These are phyloP conservation scores for Spizellomyces sp. DNA, from an alignment of 192 early-diverging fungal genomes.

Conservation along the genomic window DNA sequence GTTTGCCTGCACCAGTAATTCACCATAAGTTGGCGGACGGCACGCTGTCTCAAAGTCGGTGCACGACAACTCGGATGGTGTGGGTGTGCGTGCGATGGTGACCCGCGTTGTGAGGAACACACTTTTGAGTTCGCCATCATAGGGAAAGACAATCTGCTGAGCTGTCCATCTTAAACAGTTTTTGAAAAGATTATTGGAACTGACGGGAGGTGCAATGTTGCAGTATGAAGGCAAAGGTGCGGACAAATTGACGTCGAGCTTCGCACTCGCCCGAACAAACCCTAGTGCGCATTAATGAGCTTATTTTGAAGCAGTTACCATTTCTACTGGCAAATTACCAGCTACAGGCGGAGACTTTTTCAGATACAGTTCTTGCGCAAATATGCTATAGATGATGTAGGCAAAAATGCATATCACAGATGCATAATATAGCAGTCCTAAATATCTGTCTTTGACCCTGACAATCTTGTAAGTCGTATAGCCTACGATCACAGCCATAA, in stretches of 20 bases:
- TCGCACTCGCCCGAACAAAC: conserved; percentile 17
- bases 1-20: neutral
- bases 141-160: conserved; percentile 34
- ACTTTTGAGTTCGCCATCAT: conserved; percentile 30
- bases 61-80: conserved; percentile 19
- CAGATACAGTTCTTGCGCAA: conserved; percentile 36
- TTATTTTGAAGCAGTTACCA: no score
- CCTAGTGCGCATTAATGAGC: no score
- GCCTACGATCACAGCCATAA: conserved; percentile 1
- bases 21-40: conserved; percentile 8
- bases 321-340: conserved; percentile 12
- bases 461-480: conserved; percentile 34
- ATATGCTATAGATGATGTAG: conserved; percentile 41
- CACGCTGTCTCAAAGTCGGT: conserved; percentile 18
- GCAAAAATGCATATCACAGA: conserved; percentile 25
- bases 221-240: conserved; percentile 30
- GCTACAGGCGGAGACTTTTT: conserved; percentile 36
- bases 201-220: conserved; percentile 12
- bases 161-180: conserved; percentile 34
- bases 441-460: conserved; percentile 20
- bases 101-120: conserved; percentile 45
- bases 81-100: conserved; percentile 15
- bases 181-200: conserved; percentile 3
- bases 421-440: conserved; percentile 30
- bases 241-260: conserved; percentile 4